These are phyloP conservation scores for Phanerochaete sordida DNA, from an alignment of 768 basidiomycete species.

Conservation along the genomic window DNA sequence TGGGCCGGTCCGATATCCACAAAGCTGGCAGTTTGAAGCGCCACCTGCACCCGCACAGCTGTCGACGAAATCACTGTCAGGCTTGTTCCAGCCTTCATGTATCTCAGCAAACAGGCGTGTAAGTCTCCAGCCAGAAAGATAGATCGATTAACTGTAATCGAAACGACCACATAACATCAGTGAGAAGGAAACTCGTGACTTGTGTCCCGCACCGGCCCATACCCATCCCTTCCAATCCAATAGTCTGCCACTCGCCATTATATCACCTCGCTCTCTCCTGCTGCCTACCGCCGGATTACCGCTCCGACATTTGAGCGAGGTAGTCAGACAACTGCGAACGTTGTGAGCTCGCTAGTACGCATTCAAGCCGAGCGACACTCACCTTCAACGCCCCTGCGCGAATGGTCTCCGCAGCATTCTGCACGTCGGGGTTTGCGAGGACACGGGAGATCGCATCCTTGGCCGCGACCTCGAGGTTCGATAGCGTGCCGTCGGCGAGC, in stretches of 20 bases:
- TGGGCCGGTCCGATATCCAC: no score
- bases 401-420: slow-evolving; percentile 78
- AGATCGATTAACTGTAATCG: neutral
- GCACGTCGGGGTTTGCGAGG: slow-evolving; percentile 83
- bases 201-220: neutral
- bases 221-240: neutral
- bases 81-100: no score
- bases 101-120: no score
- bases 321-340: slow-evolving; percentile 38
- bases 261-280: neutral
- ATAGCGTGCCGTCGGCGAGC: slow-evolving; percentile 44
- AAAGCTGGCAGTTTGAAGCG: neutral
- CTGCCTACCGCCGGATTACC: slow-evolving; percentile 19
- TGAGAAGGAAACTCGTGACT: neutral
- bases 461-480: slow-evolving; percentile 60
- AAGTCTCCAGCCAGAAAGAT: neutral
- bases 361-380: slow-evolving; percentile 19
- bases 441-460: slow-evolving; percentile 73
- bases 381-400: slow-evolving; percentile 82
- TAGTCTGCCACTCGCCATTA: neutral
- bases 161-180: neutral
- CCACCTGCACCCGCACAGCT: neutral
- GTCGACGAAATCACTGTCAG: no score
- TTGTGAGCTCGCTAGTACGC: neutral
- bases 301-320: slow-evolving; percentile 62